Base-by-base conservation (phyloP, 2,329 filamentous ascomycete genomes). In the Pezicula carpinea region DNA sequence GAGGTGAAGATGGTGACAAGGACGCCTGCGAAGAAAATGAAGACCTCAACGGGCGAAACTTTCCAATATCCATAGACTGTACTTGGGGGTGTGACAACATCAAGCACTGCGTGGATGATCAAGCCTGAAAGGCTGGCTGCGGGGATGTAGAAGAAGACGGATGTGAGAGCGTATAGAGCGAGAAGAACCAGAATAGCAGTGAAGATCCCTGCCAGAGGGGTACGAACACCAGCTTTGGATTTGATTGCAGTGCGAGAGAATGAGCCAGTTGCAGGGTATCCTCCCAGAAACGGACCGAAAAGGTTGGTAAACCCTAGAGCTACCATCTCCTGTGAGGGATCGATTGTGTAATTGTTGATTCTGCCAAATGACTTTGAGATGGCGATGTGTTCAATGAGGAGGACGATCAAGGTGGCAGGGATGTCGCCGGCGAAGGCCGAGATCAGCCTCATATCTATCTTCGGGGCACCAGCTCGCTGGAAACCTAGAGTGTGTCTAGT, bases 331-430 rank as follows among this genome's bases (percentile, higher is more conserved):
- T 91, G 87, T 1, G 86, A 89, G 1, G 87, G 87, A 53, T 90
- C 77, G 61, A 90, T 89, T 40, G 79, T 82, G 65, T 91, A 91
- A 70, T 89, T 88, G 73, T 89, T 89, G 61, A 89, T 76, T 50
- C 86, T 77, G 43, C 86, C 86, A 57, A 91, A 91, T 0, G 86
- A 89, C 66, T 91, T 91, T 32, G 86, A 85, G 54, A 91, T 90
- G 45, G 87, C 84, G 54, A 91, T 89, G 63, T 91, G 86, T 67
- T 91, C 86, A 47, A 90, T 87, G 23, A 90, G 72, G 47, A 91
- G 73, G 39, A 91, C 87, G 53, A 91, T 91, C 48, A 90, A 79
- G 1, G 83, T 80, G 10, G 83, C 83, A 0, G 87, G 87, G 8
- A 91, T 69, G 51, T 93, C 76, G 22, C 72, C 72, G 2, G 75